Base-by-base conservation (phyloP, 164 flowering plant genomes). In the Magnolia changhungtana region DNA sequence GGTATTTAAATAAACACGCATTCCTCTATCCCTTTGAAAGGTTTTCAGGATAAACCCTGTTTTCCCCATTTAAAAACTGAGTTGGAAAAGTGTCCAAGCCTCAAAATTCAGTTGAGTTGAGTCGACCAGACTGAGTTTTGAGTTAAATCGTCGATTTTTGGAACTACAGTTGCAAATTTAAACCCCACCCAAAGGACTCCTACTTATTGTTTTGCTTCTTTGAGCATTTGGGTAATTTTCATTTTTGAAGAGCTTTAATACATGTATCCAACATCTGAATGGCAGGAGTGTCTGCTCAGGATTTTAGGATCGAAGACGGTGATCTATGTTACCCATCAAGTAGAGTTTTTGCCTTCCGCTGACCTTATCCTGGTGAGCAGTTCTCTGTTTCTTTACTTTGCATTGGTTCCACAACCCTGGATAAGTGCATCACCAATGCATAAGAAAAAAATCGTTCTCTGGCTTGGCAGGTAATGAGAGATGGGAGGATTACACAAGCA, bases 401-500 rank as follows among this genome's bases (percentile, higher is more conserved):
- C 51, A 37, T 31, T 73, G 6, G 7, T 72, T 72, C 4, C 1
- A 23, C 20, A 9, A 55, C 45, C 59, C 2, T 1, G 7, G 29
- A 20, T 19, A 37, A 31, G 7, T 13, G 27, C 14, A 27, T 61
- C 7, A 9, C 21, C 24, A 27, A 8, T 10, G 61, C 64, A 23
- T 67, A 24, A 75, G 13, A 50, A 21, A 4, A 16, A 19, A 21
- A 9, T 11, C 27, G 27, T 51, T n/a, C 49, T 51, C 19, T 66
- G 70, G 45, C 51, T 72, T 52, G 65, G 31, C 80, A 91, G 96
- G 92, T 91, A 68, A 88, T 91, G 93, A 87, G 84, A 85, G 96
- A 88, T 82, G 99, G 99, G 59, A 85, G 78, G 77, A 87, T 96
- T 69, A 84, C 87, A 19, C 98, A 95, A 84, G 87, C 91, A 37